These are phyloP conservation scores for Vanderwaltozyma yarrowii DNA, from an alignment of 805 yeast genomes.

Conservation along the genomic window DNA sequence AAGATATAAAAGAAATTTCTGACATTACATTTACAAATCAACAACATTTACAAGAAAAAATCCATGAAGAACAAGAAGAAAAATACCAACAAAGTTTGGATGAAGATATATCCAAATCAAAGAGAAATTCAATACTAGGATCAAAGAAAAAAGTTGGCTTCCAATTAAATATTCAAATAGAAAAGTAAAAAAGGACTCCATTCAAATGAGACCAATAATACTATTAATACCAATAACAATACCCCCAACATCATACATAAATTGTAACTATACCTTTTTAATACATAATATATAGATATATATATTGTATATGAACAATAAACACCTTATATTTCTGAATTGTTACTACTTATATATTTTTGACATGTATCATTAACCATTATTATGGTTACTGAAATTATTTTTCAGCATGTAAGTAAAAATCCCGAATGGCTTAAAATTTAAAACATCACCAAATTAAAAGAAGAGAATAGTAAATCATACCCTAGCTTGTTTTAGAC, in stretches of 20 bases:
- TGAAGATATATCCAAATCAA: not conserved
- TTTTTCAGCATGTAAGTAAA: too few species aligned
- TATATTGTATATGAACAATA: too few species aligned
- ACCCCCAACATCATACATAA: not conserved
- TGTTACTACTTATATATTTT: too few species aligned
- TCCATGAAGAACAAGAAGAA: not conserved
- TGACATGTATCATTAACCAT: too few species aligned
- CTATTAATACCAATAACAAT: not conserved
- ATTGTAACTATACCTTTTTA: too few species aligned
- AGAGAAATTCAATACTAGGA: slow-evolving; percentile 2
- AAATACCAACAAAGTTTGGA: not conserved
- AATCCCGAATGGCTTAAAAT: too few species aligned
- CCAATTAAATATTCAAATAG: slow-evolving; percentile 15
- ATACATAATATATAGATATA: too few species aligned
- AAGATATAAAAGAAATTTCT: not conserved
- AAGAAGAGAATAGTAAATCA: too few species aligned
- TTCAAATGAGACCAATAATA: not conserved
- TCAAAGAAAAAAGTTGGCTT: slow-evolving; percentile 15
- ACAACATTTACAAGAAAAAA: not conserved
- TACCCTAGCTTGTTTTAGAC: too few species aligned
- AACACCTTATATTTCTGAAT: too few species aligned
- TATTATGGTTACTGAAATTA: too few species aligned
- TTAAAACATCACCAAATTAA: too few species aligned
- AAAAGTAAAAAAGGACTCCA: slow-evolving; percentile 3
- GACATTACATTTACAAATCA: slow-evolving; percentile 2